These are phyloP conservation scores for Pistacia atlantica DNA, from an alignment of 345 rosid genomes.

Conservation along the genomic window DNA sequence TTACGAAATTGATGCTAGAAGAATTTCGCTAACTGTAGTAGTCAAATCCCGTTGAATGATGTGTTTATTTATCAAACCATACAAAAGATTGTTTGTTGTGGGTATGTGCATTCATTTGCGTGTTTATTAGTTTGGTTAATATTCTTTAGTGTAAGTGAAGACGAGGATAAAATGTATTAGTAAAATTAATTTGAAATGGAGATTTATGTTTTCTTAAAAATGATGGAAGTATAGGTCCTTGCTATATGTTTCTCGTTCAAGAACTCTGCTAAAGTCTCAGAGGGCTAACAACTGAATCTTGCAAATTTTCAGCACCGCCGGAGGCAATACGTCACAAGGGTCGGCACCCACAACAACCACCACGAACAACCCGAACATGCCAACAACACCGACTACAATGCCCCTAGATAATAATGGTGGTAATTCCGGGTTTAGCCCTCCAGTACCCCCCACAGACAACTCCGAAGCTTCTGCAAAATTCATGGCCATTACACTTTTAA, in stretches of 20 bases:
- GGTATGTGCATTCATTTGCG: no score
- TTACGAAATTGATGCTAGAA: no score
- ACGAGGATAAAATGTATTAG: no score
- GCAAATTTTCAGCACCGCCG: conserved; percentile 42
- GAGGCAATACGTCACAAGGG: conserved; percentile 25
- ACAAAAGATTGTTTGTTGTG: no score
- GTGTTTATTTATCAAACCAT: no score
- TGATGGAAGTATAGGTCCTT: no score
- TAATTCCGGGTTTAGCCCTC: conserved; percentile 29
- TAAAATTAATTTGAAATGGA: no score
- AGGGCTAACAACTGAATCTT: conserved; percentile 16
- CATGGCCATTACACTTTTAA: conserved; percentile 10
- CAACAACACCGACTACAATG: conserved; percentile 24
- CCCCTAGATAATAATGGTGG: conserved; percentile 23
- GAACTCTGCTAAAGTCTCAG: no score
- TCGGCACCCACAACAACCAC: conserved; percentile 14
- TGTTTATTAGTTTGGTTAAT: background rate
- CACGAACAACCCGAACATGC: conserved; percentile 18
- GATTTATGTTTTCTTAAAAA: no score
- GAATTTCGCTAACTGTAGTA: no score
- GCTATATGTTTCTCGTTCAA: no score
- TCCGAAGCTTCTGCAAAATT: conserved; percentile 28
- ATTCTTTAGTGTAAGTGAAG: background rate
- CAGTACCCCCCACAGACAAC: conserved; percentile 25
- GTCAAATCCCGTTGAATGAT: no score